Percentiles rank a stretch among this genome's conserved stretches.
These are phyloP conservation scores for Xylaria sp. DNA, from an alignment of 2,329 filamentous ascomycete species.

Conservation along the genomic window DNA sequence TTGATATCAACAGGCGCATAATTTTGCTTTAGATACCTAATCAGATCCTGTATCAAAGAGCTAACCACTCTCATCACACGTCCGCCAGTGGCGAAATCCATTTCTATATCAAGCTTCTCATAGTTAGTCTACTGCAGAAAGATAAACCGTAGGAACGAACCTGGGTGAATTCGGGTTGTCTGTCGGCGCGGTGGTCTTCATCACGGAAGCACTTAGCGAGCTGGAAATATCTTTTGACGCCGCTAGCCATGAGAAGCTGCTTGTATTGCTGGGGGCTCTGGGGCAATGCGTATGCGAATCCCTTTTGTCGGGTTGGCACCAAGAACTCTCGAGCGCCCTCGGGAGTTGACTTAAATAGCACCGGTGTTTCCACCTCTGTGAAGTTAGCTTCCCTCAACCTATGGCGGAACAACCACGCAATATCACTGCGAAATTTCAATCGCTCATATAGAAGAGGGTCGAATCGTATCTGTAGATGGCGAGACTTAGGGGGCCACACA, in stretches of 20 bases:
- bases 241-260: slow-evolving; percentile 93
- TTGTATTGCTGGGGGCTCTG: slow-evolving; percentile 99
- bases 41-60: slow-evolving; percentile 51
- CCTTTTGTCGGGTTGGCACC: slow-evolving; percentile 80
- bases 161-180: slow-evolving; percentile 96
- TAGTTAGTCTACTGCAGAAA: slow-evolving; percentile 17
- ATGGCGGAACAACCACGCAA: slow-evolving; percentile 42
- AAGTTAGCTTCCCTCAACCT: slow-evolving; percentile 58
- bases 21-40: neutral
- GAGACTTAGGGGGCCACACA: slow-evolving; percentile 73
- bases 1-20: slow-evolving; percentile 42
- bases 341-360: slow-evolving; percentile 96
- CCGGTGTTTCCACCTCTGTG: slow-evolving; percentile 84
- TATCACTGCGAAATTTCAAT: slow-evolving; percentile 70
- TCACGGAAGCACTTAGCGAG: slow-evolving; percentile 95
- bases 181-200: slow-evolving; percentile 88
- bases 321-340: slow-evolving; percentile 95
- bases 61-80: slow-evolving; percentile 69
- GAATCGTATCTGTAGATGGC: slow-evolving; percentile 86
- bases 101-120: slow-evolving; percentile 83
- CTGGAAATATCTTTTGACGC: slow-evolving; percentile 83
- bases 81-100: slow-evolving; percentile 78
- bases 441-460: slow-evolving; percentile 69
- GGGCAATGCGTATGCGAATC: slow-evolving; percentile 85
- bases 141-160: slow-evolving; percentile 48